phyloP scores from a whole-genome alignment of 768 basidiomycete genomes.

The Amanita pallidorosea region DNA sequence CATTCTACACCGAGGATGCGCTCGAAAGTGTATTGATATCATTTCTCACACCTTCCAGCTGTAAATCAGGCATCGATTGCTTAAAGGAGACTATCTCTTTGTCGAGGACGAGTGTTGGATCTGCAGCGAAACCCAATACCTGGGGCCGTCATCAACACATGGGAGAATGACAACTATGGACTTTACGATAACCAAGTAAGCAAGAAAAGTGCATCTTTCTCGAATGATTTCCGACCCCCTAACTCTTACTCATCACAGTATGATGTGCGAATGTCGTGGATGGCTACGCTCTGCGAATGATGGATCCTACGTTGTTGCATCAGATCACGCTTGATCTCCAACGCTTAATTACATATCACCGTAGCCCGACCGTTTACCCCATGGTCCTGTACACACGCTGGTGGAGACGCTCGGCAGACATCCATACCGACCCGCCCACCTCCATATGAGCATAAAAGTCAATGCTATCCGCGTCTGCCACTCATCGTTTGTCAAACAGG shows the following conservation, averaged over 20 bases:
- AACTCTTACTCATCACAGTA: conserved; percentile 39
- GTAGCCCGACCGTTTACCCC: conserved; percentile 52
- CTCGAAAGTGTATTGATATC: conserved; percentile 38
- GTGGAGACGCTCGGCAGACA: conserved; percentile 51
- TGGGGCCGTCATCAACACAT: conserved; percentile 63
- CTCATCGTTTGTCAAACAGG: conserved; percentile 19
- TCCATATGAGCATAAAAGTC: conserved; percentile 62
- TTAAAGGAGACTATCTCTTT: conserved; percentile 73
- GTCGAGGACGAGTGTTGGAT: conserved; percentile 58
- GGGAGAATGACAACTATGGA: conserved; percentile 67
- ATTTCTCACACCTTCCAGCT: background rate
- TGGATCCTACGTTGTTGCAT: conserved; percentile 35
- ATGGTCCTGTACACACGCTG: conserved; percentile 69
- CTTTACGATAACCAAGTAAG: conserved; percentile 27
- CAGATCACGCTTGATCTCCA: background rate
- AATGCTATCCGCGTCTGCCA: no score
- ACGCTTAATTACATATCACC: background rate
- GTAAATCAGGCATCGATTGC: conserved; percentile 76
- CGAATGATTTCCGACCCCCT: background rate
- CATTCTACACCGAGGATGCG: conserved; percentile 74
- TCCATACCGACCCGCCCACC: conserved; percentile 67
- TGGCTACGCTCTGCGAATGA: conserved; percentile 46
- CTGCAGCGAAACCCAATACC: conserved; percentile 57
- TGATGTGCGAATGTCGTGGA: conserved; percentile 57
- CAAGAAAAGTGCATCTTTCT: no score